Percentiles rank a stretch among this genome's conserved stretches.
These are phyloP conservation scores for Apiospora koreana DNA, from an alignment of 2,329 filamentous ascomycete species.

Conservation along the genomic window DNA sequence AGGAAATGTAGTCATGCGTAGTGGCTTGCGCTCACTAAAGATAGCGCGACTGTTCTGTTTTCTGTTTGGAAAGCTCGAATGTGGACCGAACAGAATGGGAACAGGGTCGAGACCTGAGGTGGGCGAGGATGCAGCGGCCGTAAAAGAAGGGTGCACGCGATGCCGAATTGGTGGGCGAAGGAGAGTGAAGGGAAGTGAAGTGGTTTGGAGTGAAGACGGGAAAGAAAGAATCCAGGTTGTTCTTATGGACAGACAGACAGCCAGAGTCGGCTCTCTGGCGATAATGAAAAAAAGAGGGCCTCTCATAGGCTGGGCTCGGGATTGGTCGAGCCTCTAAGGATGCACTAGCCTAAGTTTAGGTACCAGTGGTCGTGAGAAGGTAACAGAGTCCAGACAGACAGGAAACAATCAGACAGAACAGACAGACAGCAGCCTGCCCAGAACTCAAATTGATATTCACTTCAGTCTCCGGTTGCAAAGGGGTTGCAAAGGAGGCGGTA, in stretches of 20 bases:
- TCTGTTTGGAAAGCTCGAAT: background rate
- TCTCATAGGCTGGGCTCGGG: slow-evolving; percentile 4
- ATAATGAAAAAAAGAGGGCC: background rate
- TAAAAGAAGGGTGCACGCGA: background rate
- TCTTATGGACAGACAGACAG: slow-evolving; percentile 4
- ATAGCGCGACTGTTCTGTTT: slow-evolving; percentile 12
- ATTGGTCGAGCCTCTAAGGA: background rate
- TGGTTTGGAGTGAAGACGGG: background rate
- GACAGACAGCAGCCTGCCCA: too few species aligned
- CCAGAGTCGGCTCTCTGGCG: background rate
- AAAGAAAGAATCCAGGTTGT: slow-evolving; percentile 3
- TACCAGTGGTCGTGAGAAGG: background rate
- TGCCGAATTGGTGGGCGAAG: background rate
- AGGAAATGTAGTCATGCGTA: slow-evolving; percentile 11
- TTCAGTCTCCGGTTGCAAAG: too few species aligned
- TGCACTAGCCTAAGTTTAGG: background rate
- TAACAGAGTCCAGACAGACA: background rate
- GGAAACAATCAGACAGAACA: background rate
- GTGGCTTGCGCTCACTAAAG: slow-evolving; percentile 13
- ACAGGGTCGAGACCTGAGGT: background rate
- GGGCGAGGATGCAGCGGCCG: background rate
- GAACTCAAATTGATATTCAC: background rate
- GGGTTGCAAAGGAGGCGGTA: background rate
- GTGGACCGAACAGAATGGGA: background rate
- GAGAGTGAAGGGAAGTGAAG: background rate